phyloP scores from a whole-genome alignment of 208 protist genomes.

The Acanthamoeba triangularis region DNA sequence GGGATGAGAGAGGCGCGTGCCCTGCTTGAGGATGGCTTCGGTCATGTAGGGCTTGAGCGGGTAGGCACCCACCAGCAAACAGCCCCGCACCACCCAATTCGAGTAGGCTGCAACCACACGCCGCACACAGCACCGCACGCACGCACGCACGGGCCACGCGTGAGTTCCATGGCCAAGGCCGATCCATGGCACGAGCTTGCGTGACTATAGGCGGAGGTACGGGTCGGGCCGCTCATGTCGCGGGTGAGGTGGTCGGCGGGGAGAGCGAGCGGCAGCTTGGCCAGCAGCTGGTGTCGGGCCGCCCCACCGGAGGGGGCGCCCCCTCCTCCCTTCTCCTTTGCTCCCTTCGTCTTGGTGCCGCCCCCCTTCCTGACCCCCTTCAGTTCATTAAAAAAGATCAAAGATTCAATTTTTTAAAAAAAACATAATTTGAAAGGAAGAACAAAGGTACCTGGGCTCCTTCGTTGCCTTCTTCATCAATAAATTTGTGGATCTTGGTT shows the following conservation, averaged over 20 bases:
- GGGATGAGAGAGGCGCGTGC: neutral
- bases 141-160: too few species aligned
- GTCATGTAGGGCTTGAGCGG: conserved; percentile 54
- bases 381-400: too few species aligned
- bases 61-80: conserved; percentile 29
- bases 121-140: too few species aligned
- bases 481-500: too few species aligned
- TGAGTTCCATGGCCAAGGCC: neutral
- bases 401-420: too few species aligned
- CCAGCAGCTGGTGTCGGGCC: neutral
- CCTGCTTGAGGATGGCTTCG: conserved; percentile 44
- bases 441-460: too few species aligned
- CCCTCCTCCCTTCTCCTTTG: neutral
- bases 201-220: neutral
- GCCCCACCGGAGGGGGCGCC: neutral
- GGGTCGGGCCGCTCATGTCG: conserved; percentile 45
- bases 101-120: neutral
- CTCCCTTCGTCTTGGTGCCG: too few species aligned
- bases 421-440: too few species aligned
- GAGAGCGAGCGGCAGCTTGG: neutral
- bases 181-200: too few species aligned
- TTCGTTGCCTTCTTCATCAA: too few species aligned
- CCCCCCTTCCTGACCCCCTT: too few species aligned
- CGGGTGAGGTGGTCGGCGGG: conserved; percentile 28
- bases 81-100: conserved; percentile 39